Percentiles rank a stretch among this genome's conserved stretches.
Evolutionary conservation across 228 moss, liverwort and hornwort genomes (phyloP).

Genomic region (Sphagnum fallax): DNA sequence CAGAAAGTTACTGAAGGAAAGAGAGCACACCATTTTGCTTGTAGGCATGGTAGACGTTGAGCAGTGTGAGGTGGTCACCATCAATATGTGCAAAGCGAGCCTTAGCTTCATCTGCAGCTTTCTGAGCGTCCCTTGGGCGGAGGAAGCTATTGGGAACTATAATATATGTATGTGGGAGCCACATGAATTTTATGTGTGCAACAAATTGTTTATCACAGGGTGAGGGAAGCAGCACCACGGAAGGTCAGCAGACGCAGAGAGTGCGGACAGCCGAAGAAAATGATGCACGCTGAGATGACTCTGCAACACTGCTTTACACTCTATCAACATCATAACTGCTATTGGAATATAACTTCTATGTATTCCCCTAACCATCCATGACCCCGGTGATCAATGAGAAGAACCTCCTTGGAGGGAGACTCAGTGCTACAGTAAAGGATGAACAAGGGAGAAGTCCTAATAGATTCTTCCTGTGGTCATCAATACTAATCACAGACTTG

Average conservation of each 20-base stretch:
- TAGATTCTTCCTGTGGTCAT: too few species aligned
- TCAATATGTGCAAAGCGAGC: conserved; percentile 99
- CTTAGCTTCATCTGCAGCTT: conserved; percentile 99
- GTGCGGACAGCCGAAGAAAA: conserved; percentile 95
- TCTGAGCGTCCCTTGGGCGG: conserved; percentile 99
- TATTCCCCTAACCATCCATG: too few species aligned
- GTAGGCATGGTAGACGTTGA: conserved; percentile 99
- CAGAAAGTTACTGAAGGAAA: too few species aligned
- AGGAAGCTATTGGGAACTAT: conserved; percentile 99
- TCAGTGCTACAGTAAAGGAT: too few species aligned
- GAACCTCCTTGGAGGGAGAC: too few species aligned
- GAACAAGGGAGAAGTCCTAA: too few species aligned
- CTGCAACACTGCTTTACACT: conserved; percentile 99
- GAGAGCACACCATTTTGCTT: conserved; percentile 81
- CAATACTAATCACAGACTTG: too few species aligned
- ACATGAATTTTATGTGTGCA: conserved; percentile 70
- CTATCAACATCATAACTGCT: conserved; percentile 92
- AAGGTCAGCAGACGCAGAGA: conserved; percentile 99
- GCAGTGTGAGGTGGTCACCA: conserved; percentile 98
- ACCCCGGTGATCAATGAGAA: too few species aligned
- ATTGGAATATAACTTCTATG: too few species aligned
- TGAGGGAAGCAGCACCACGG: conserved; percentile 99
- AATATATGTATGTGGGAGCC: conserved; percentile 33
- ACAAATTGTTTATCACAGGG: conserved; percentile 84
- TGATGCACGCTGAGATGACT: conserved; percentile 99